phyloP scores from a whole-genome alignment of 306 rosid genomes.

The Amphicarpaea edgeworthii region DNA sequence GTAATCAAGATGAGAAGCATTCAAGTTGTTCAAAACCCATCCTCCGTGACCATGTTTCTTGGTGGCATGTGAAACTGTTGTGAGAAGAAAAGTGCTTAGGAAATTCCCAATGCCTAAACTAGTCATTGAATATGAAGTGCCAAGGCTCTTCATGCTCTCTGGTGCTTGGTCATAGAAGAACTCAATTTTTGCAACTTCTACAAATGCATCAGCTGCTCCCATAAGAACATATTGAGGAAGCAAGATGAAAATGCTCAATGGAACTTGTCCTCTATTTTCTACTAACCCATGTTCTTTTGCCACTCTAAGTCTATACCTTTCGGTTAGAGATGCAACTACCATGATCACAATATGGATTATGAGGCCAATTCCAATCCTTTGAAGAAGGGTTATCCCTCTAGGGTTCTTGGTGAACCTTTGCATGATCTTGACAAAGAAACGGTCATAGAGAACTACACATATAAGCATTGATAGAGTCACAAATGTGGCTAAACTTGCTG shows the following conservation, averaged over 20 bases:
- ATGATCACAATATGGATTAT: constrained; percentile 56
- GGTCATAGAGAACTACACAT: constrained; percentile 64
- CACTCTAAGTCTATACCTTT: constrained; percentile 56
- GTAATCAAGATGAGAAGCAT: constrained; percentile 67
- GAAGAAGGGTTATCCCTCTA: constrained; percentile 73
- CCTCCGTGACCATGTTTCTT: constrained; percentile 49
- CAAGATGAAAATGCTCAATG: constrained; percentile 66
- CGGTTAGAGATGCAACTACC: constrained; percentile 59
- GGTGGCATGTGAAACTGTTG: constrained; percentile 56
- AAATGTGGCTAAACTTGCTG: constrained; percentile 64
- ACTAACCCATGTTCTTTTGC: constrained; percentile 43
- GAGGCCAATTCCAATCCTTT: constrained; percentile 70
- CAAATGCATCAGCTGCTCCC: constrained; percentile 69
- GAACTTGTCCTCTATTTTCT: constrained; percentile 48
- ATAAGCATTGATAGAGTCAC: constrained; percentile 73
- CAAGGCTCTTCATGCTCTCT: constrained; percentile 77
- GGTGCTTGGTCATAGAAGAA: constrained; percentile 88
- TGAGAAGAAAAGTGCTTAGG: constrained; percentile 61
- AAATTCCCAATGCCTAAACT: constrained; percentile 71
- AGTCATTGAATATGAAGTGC: constrained; percentile 66
- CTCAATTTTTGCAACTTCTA: constrained; percentile 73
- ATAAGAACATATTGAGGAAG: constrained; percentile 69
- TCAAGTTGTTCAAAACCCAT: constrained; percentile 74
- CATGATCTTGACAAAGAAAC: constrained; percentile 55
- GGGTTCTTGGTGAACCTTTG: constrained; percentile 63